Conservation (phyloP, 345 rosid species). For the Eucalyptus paniculata region DNA sequence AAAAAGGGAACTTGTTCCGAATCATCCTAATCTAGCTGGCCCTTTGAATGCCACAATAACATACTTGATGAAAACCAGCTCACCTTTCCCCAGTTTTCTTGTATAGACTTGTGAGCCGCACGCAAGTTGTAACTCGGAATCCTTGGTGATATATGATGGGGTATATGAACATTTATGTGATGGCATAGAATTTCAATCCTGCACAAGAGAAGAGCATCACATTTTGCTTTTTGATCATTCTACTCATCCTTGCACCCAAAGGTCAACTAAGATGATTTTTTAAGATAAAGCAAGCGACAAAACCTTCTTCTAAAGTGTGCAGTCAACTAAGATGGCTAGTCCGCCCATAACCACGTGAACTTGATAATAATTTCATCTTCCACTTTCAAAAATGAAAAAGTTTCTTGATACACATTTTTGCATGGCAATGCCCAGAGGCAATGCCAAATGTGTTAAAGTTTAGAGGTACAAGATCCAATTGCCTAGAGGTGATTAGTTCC, state of each 20-base stretch:
- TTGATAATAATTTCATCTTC: background rate
- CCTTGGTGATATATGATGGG: slow-evolving; percentile 71
- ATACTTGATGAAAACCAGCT: background rate
- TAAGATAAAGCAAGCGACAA: background rate
- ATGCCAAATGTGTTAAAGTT: background rate
- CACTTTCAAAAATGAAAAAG: background rate
- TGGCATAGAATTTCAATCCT: slow-evolving; percentile 95
- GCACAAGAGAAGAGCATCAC: background rate
- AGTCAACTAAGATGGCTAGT: background rate
- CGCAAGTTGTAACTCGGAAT: slow-evolving; percentile 87
- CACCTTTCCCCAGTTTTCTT: slow-evolving; percentile 94
- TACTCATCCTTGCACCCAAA: background rate
- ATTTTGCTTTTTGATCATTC: background rate
- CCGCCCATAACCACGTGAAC: background rate
- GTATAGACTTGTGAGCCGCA: slow-evolving; percentile 65
- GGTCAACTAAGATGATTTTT: background rate
- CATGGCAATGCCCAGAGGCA: background rate
- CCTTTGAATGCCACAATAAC: background rate
- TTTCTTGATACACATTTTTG: background rate
- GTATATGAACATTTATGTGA: slow-evolving; percentile 76
- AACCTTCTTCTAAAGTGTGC: background rate
- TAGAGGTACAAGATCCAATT: background rate
- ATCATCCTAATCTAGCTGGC: background rate
- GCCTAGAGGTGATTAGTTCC: background rate
- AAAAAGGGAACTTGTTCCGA: background rate